Evolutionary conservation across 495 filamentous ascomycete genomes (phyloP).

Genomic region (Aspergillus taichungensis): DNA sequence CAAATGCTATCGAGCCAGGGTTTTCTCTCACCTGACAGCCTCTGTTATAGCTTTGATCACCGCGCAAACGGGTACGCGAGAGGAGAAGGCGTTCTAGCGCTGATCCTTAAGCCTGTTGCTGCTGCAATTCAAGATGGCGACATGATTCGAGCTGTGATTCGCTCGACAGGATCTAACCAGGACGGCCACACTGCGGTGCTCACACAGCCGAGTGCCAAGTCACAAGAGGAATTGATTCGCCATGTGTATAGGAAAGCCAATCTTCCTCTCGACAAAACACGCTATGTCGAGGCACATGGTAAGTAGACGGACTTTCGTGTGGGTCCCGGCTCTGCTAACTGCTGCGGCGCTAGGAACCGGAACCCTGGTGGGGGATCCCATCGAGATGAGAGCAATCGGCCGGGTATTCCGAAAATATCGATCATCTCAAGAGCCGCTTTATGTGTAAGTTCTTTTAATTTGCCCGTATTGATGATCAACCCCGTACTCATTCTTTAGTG

Average conservation of each 20-base stretch:
- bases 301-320: not conserved
- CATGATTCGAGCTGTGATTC: slow-evolving; percentile 35
- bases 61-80: slow-evolving; percentile 30
- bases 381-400: slow-evolving; percentile 47
- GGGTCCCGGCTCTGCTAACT: too few species aligned
- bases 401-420: slow-evolving; percentile 28
- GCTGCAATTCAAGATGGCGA: slow-evolving; percentile 32
- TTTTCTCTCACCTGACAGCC: slow-evolving; percentile 25
- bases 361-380: slow-evolving; percentile 51
- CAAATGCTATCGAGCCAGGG: slow-evolving; percentile 9
- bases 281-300: slow-evolving; percentile 34
- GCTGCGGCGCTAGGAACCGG: slow-evolving; percentile 19
- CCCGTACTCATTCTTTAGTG: slow-evolving; percentile 2
- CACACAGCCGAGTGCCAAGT: slow-evolving; percentile 44
- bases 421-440: slow-evolving; percentile 12
- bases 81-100: slow-evolving; percentile 30
- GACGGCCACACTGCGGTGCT: slow-evolving; percentile 38
- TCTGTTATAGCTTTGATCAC: slow-evolving; percentile 23
- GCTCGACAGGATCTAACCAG: slow-evolving; percentile 21
- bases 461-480: too few species aligned
- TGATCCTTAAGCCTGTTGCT: slow-evolving; percentile 28
- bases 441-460: slow-evolving; percentile 6
- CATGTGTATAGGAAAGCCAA: slow-evolving; percentile 39
- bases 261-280: slow-evolving; percentile 31
- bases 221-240: slow-evolving; percentile 45